These are phyloP conservation scores for Solanum sitiens DNA, from an alignment of 257 asterid genomes.

Conservation along the genomic window DNA sequence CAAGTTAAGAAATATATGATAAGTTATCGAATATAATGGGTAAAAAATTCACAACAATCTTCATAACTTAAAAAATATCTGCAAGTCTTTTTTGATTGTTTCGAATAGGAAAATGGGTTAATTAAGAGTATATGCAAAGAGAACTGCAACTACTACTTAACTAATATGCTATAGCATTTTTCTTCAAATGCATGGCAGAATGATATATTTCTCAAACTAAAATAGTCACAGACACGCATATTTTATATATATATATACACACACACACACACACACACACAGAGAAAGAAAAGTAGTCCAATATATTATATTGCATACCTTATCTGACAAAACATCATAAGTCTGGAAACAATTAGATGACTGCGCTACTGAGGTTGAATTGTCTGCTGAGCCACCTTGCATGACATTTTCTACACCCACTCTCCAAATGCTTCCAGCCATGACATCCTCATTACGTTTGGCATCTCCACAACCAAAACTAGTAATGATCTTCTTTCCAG, in stretches of 20 bases:
- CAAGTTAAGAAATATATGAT: neutral
- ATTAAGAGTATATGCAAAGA: neutral
- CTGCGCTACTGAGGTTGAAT: conserved; percentile 25
- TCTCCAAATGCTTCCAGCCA: conserved; percentile 44
- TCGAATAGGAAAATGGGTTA: neutral
- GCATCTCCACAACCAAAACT: conserved; percentile 27
- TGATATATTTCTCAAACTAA: neutral
- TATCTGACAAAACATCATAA: conserved; percentile 39
- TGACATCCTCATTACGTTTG: conserved; percentile 30
- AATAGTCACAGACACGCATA: neutral
- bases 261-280: too few relatives aligned
- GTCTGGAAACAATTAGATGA: conserved; percentile 38
- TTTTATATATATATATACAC: neutral
- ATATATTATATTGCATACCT: conserved; percentile 28
- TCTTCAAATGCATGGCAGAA: neutral
- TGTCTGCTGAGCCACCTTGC: conserved; percentile 31
- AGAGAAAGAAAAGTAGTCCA: neutral
- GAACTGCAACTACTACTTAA: neutral
- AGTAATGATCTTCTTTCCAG: conserved; percentile 38
- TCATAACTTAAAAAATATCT: neutral
- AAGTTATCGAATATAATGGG: neutral
- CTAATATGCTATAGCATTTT: neutral
- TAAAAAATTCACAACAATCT: neutral
- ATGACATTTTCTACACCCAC: conserved; percentile 29
- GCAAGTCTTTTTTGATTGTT: neutral